Conservation (phyloP, 805 yeast species). For the Wickerhamiella vanderwaltii region DNA sequence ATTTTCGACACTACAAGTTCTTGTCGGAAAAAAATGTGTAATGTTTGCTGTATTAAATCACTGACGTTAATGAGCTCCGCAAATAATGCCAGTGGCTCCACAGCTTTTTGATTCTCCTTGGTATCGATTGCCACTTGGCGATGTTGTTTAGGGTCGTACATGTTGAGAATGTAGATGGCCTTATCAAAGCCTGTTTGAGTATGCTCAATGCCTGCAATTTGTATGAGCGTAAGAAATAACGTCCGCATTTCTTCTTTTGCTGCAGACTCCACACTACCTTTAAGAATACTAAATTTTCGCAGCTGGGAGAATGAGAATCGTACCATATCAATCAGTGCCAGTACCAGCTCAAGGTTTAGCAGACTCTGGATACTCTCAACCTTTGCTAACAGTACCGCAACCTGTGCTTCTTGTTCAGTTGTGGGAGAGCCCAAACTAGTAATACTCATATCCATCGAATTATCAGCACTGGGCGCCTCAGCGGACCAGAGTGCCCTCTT, state of each 20-base stretch:
- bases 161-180: conserved; percentile 57
- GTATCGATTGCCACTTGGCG: conserved; percentile 19
- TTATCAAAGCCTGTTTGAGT: conserved; percentile 73
- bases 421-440: conserved; percentile 13
- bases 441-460: background rate
- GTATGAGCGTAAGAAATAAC: conserved; percentile 57
- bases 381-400: conserved; percentile 63
- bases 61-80: conserved; percentile 88
- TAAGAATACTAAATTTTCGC: conserved; percentile 32
- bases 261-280: conserved; percentile 27
- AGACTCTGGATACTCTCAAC: conserved; percentile 63
- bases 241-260: conserved; percentile 41
- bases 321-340: conserved; percentile 57
- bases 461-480: background rate
- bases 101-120: conserved; percentile 24
- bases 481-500: conserved; percentile 30
- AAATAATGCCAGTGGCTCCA: conserved; percentile 79
- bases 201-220: conserved; percentile 56
- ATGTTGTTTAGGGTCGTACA: conserved; percentile 49
- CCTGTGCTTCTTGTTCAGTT: conserved; percentile 60
- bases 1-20: conserved; percentile 49
- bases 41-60: conserved; percentile 83
- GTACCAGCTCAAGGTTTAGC: conserved; percentile 69
- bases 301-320: conserved; percentile 51
- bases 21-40: conserved; percentile 78